These are phyloP conservation scores for Hypoxylon fuscum DNA, from an alignment of 495 filamentous ascomycete genomes.

Conservation along the genomic window DNA sequence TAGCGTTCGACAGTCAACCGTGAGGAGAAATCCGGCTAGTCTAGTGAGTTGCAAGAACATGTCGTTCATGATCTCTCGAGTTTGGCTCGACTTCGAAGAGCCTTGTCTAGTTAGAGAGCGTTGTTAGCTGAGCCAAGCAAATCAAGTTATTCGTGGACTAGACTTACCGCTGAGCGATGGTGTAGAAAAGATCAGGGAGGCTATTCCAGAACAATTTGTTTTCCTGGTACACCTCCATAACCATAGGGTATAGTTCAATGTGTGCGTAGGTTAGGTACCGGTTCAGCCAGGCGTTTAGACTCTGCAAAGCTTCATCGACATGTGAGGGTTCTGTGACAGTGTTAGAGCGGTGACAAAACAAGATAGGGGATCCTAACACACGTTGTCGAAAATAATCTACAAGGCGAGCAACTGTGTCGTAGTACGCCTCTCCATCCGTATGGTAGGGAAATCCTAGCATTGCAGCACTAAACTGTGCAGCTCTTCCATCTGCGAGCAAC, in stretches of 20 bases:
- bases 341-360: constrained; percentile 26
- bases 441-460: constrained; percentile 53
- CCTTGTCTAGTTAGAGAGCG: constrained; percentile 15
- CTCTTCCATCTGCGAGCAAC: constrained; percentile 32
- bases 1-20: constrained; percentile 34
- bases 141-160: neutral
- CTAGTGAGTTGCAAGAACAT: constrained; percentile 37
- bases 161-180: constrained; percentile 36
- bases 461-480: constrained; percentile 39
- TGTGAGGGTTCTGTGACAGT: constrained; percentile 42
- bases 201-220: constrained; percentile 46
- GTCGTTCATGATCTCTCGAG: constrained; percentile 36
- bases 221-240: constrained; percentile 49
- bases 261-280: constrained; percentile 48
- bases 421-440: constrained; percentile 47
- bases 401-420: constrained; percentile 49
- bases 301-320: constrained; percentile 51
- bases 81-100: constrained; percentile 28
- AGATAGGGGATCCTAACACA: constrained; percentile 30
- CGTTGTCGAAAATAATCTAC: constrained; percentile 50
- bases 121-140: constrained; percentile 8
- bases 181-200: constrained; percentile 41
- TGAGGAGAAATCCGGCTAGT: constrained; percentile 38
- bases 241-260: constrained; percentile 23
- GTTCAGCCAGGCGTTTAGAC: constrained; percentile 55